These are phyloP conservation scores for Stachybotrys echinatus DNA, from an alignment of 2,329 filamentous ascomycete species.

Conservation along the genomic window DNA sequence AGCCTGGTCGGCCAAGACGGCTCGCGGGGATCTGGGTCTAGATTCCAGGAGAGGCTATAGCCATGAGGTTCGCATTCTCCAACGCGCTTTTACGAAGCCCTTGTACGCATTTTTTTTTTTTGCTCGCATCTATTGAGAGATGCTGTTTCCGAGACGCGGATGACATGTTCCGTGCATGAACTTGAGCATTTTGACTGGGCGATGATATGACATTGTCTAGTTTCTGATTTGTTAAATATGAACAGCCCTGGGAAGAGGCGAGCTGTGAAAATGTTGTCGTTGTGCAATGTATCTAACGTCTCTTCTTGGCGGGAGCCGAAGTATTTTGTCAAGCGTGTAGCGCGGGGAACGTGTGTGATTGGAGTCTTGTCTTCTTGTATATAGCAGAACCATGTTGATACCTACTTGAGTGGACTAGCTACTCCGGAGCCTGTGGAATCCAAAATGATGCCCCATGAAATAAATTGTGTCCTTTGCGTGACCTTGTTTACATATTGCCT, in stretches of 20 bases:
- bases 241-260: not conserved
- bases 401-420: too few relatives aligned
- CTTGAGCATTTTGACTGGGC: not conserved
- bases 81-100: not conserved
- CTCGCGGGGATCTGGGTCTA: constrained; percentile 28
- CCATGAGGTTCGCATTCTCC: not conserved
- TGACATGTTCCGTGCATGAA: not conserved
- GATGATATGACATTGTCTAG: not conserved
- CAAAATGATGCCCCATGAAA: too few relatives aligned
- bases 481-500: too few relatives aligned
- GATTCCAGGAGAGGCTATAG: constrained; percentile 36
- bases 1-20: constrained; percentile 28
- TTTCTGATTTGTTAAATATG: not conserved
- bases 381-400: too few relatives aligned
- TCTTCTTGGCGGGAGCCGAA: not conserved
- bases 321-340: too few relatives aligned
- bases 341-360: too few relatives aligned
- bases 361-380: too few relatives aligned
- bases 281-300: not conserved
- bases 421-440: too few relatives aligned
- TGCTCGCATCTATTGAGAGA: not conserved
- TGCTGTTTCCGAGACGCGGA: not conserved
- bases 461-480: too few relatives aligned
- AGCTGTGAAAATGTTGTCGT: not conserved
- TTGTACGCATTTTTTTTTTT: not conserved